Conservation (phyloP, 176 grass and related monocot species). For the Chrysopogon serrulatus region DNA sequence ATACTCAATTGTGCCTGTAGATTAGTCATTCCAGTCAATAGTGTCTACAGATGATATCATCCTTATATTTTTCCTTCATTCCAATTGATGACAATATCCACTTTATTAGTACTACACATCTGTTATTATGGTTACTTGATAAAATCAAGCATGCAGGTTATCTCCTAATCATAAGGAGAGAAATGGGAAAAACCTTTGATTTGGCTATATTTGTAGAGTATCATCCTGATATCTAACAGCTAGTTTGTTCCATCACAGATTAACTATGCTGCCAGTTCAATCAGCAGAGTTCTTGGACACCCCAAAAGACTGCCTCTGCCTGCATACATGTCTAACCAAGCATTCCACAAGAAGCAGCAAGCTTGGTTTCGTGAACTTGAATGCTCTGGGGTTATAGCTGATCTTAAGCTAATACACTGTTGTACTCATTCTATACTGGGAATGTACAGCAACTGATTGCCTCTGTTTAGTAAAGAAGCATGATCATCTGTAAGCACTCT, state of each 20-base stretch:
- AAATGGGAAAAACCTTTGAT: not conserved
- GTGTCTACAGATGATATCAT: not conserved
- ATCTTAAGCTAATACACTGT: slow-evolving; percentile 9
- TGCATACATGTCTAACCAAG: not conserved
- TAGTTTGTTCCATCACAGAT: slow-evolving; percentile 16
- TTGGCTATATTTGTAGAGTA: not conserved
- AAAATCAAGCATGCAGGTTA: not conserved
- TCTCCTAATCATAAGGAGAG: not conserved
- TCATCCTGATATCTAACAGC: not conserved
- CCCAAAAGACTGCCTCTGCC: not conserved
- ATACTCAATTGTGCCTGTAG: not conserved
- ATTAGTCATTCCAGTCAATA: not conserved
- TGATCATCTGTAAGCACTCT: not conserved
- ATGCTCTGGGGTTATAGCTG: slow-evolving; percentile 18
- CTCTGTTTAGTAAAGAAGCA: not conserved
- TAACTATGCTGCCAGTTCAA: not conserved
- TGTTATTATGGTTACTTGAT: not conserved
- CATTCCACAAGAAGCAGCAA: not conserved
- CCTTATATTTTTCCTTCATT: not conserved
- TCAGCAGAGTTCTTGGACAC: not conserved
- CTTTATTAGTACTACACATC: not conserved
- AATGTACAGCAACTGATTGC: not conserved
- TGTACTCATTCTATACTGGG: not conserved
- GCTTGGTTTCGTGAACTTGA: slow-evolving; percentile 25
- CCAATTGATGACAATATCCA: not conserved